Conservation (phyloP, 129 eudicot genomes). For the Artemisia tridentata region DNA sequence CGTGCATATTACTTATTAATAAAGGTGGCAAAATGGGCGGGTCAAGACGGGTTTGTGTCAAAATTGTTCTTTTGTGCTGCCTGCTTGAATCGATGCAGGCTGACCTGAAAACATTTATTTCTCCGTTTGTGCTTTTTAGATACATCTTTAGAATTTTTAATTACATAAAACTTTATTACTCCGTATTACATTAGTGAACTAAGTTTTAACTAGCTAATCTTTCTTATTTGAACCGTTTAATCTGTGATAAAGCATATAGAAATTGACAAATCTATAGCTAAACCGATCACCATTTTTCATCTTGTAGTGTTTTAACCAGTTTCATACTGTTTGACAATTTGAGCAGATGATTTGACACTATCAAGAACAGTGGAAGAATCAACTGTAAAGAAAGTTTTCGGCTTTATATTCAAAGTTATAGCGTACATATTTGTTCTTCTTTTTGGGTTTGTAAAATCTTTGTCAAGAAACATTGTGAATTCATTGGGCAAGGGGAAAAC, state of each 20-base stretch:
- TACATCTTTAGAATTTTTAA: no score
- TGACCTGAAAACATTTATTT: no score
- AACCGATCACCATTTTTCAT: background rate
- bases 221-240: background rate
- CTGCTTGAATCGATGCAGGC: no score
- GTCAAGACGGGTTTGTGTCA: no score
- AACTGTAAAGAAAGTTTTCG: constrained; percentile 25
- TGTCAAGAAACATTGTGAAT: constrained; percentile 29
- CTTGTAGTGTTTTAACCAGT: constrained; percentile 8
- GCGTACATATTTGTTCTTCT: constrained; percentile 45
- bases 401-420: constrained; percentile 43
- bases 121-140: no score
- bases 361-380: constrained; percentile 40
- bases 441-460: constrained; percentile 40
- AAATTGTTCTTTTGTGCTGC: no score
- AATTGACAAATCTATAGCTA: no score
- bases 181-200: no score
- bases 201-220: no score
- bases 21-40: background rate
- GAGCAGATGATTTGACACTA: constrained; percentile 41
- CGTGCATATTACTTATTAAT: background rate
- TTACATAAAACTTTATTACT: no score
- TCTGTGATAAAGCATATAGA: no score
- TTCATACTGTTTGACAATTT: constrained; percentile 18
- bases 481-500: constrained; percentile 23